Percentiles rank a stretch among this genome's conserved stretches.
These are phyloP conservation scores for Carex myosuroides DNA, from an alignment of 176 grass and related monocot genomes.

Conservation along the genomic window DNA sequence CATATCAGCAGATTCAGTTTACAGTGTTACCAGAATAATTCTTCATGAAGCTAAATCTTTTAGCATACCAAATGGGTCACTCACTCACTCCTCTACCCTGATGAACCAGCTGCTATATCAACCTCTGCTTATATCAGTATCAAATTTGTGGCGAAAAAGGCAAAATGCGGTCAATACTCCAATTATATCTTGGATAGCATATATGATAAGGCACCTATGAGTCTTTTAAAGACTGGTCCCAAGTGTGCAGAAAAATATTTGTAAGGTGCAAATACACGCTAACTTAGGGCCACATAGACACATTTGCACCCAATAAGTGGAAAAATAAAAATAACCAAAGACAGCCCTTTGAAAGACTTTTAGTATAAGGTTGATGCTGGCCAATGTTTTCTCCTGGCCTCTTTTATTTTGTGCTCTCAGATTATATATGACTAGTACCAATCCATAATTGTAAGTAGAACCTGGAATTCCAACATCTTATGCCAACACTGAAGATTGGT, in stretches of 20 bases:
- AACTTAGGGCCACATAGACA: neutral
- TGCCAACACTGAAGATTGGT: neutral
- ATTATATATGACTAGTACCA: neutral
- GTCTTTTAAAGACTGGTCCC: neutral
- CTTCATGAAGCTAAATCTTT: neutral
- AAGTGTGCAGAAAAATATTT: neutral
- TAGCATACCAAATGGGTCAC: neutral
- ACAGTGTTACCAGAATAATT: neutral
- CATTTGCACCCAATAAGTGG: neutral
- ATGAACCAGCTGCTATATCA: neutral
- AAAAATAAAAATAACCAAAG: too few species aligned
- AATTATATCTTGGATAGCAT: neutral
- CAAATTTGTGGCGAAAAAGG: neutral
- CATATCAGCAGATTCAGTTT: neutral
- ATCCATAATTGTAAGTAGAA: neutral
- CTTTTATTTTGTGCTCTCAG: neutral
- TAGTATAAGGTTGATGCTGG: too few species aligned
- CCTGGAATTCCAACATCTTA: too few species aligned
- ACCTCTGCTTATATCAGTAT: neutral
- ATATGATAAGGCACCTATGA: neutral
- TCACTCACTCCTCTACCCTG: neutral
- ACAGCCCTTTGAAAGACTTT: too few species aligned
- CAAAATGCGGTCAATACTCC: neutral
- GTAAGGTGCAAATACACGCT: neutral
- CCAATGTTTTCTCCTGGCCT: too few species aligned